Base-by-base conservation (phyloP, 1,284 basidiomycete genomes). In the Mycosarcoma mackinlayi region DNA sequence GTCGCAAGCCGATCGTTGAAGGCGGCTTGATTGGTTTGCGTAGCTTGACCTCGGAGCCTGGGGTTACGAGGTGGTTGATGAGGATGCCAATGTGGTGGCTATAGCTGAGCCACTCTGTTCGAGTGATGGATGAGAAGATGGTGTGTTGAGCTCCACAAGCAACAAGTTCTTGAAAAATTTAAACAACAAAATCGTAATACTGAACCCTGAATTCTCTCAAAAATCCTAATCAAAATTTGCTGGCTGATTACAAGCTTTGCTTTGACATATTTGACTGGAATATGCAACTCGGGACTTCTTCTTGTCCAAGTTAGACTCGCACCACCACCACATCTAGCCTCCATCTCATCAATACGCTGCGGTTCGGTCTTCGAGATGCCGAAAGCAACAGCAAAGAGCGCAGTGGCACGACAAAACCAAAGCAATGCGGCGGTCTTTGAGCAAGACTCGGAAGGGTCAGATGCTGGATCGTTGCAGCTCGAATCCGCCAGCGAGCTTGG, bases 371-470 rank as follows among this genome's bases (percentile, higher is more conserved):
- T n/a, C n/a, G n/a, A n/a, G n/a, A n/a, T 65, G 62, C 51, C 38
- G 6, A 59, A 38, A 37, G 39, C 8, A 35, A 14, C 40, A 30
- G 16, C 21, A 11, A 46, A 35, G 27, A 34, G 14, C n/a, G n/a
- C 40, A 10, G 30, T 33, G 14, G 11, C 51, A 6, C 33, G 34
- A 4, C 19, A 16, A 49, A 18, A 34, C 8, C 52, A 18, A 33
- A 44, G 4, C 38, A 42, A 18, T n/a, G 39, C 55, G 7, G 39
- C 66, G 0, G 61, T 58, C 11, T 70, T 72, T 41, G 59, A 72
- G 39, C 63, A 66, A 33, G 64, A 67, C 18, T 72, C 64, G 16
- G 64, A 71, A n/a, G 48, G 18, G 2, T 60, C 57, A 1, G 59
- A 70, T 18, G 53, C n/a, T 9, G 58, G 50, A n/a, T 55, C 59